Evolutionary conservation across 345 rosid species (phyloP), one percentile per base, ranked within the genome.

Genomic region (Gossypium turneri): DNA sequence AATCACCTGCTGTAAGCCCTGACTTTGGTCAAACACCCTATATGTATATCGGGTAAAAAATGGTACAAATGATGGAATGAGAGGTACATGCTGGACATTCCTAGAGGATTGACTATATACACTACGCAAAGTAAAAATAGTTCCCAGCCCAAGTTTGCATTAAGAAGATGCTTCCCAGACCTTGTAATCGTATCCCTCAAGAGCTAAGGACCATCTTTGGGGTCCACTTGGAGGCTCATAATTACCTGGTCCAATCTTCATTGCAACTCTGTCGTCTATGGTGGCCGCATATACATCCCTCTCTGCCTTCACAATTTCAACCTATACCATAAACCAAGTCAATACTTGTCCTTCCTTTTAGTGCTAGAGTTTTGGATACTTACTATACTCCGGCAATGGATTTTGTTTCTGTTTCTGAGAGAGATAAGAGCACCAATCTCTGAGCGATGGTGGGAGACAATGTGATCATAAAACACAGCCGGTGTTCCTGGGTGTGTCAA

Each of bases 401-500:
- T 81, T 76, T 89, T 82, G 75, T 92, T 84, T 70, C 89, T 85
- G 81, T 76, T 92, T 79, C 99, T 87, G 66, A 92, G 34, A 73
- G 98, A 86, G 56, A 94, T 74, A 45, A 94, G 94, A 67, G 90
- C 77, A 63, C 87, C 84, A 22, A 94, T 90, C 80, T 91, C 96
- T 9, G 92, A 87, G 19, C 19, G 86, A 80, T 91, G 82, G 75
- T 86, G 83, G 58, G 95, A 91, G 81, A 87, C 91, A 69, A 92
- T 15, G 79, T 94, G 98, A 66, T 94, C 98, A 81, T 78, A 91
- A 85, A 92, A 94, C 58, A 94, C 94, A 0, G 97, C 86, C 13
- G 98, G 98, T 24, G 97, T 94, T 81, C 98, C 98, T 73, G 98
- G 95, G 85, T 94, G 98, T 72, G 98, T 94, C 81, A 94, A 62